phyloP scores from a whole-genome alignment of 1,284 basidiomycete species.

The Tylopilus sp. region DNA sequence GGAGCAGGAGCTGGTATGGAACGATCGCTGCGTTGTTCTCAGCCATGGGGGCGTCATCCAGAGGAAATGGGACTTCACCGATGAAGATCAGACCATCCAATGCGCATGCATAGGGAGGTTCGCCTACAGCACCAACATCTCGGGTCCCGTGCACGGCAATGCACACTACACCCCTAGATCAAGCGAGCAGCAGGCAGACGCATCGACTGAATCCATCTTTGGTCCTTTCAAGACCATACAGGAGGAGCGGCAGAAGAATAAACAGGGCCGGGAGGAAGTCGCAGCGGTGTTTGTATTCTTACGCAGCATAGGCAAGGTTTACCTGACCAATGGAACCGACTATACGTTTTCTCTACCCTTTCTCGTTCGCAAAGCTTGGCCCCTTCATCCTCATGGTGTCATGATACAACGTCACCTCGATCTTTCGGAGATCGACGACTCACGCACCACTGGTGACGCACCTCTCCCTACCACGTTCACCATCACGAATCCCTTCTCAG shows the following conservation, averaged over 20 bases:
- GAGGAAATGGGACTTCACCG: conserved; percentile 71
- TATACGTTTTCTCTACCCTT: conserved; percentile 83
- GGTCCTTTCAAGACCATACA: conserved; percentile 50
- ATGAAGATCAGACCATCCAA: conserved; percentile 68
- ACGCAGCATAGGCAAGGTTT: conserved; percentile 70
- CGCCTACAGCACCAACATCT: conserved; percentile 42
- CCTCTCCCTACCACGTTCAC: conserved; percentile 75
- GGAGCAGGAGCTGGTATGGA: conserved; percentile 68
- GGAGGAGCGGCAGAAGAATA: conserved; percentile 32
- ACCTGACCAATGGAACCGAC: conserved; percentile 69
- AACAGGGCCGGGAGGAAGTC: conserved; percentile 37
- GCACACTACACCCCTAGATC: conserved; percentile 38
- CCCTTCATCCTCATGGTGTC: conserved; percentile 69
- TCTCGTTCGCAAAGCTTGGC: conserved; percentile 74
- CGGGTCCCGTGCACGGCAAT: conserved; percentile 36
- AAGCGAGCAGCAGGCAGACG: conserved; percentile 29
- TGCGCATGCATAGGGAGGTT: conserved; percentile 76
- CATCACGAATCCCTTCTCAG: conserved; percentile 71
- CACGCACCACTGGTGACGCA: conserved; percentile 55
- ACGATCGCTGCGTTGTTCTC: conserved; percentile 61
- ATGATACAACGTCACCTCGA: conserved; percentile 76
- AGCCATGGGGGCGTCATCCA: conserved; percentile 66
- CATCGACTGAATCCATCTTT: conserved; percentile 45
- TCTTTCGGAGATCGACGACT: conserved; percentile 61
- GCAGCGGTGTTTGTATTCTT: conserved; percentile 76